phyloP scores from a whole-genome alignment of 306 rosid species.

The Luffa aegyptiaca region DNA sequence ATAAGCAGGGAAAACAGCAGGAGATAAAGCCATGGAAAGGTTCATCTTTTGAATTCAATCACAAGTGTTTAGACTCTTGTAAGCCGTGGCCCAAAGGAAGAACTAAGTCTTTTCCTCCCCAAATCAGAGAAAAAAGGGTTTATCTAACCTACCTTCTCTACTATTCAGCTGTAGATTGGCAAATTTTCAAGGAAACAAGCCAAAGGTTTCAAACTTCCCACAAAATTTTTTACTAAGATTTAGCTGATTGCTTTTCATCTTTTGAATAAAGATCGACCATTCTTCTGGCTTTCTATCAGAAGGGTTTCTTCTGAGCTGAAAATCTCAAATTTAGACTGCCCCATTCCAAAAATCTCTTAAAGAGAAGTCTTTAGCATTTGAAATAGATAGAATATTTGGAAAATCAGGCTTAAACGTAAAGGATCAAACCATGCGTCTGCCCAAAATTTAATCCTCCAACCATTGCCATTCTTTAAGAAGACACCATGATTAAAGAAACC shows the following conservation, averaged over 20 bases:
- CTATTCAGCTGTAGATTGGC: not conserved
- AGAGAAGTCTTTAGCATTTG: not conserved
- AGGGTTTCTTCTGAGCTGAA: not conserved
- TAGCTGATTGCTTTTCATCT: not conserved
- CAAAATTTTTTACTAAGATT: not conserved
- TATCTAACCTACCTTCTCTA: not conserved
- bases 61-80: not conserved
- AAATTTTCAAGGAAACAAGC: not conserved
- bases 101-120: not conserved
- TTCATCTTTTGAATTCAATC: not conserved
- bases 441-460: not conserved
- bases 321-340: not conserved
- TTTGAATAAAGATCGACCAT: not conserved
- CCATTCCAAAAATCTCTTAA: not conserved
- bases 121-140: not conserved
- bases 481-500: not conserved
- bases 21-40: not conserved
- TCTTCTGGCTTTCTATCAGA: not conserved
- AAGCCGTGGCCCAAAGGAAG: not conserved
- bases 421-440: not conserved
- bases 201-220: not conserved
- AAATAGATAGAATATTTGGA: not conserved
- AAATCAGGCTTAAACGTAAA: not conserved
- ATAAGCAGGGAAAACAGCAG: not conserved
- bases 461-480: not conserved